Percentiles rank a stretch among this genome's conserved stretches.
These are phyloP conservation scores for Fusarium oligoseptatum DNA, from an alignment of 2,329 filamentous ascomycete species.

Conservation along the genomic window DNA sequence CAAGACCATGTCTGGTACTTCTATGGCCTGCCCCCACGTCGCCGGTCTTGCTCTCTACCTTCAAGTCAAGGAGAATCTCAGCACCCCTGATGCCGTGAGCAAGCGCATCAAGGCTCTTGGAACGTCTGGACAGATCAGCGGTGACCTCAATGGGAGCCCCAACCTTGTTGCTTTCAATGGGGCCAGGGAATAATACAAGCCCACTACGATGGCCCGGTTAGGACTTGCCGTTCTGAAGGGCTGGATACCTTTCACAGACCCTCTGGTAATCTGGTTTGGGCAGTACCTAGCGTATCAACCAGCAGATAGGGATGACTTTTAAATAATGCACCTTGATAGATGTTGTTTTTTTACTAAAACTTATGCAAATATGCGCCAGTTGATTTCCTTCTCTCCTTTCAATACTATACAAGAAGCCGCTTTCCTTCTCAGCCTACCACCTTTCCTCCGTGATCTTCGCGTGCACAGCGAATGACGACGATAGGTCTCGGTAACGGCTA, in stretches of 20 bases:
- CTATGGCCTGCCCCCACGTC: conserved; percentile 66
- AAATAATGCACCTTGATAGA: not conserved
- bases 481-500: not conserved
- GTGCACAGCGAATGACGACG: not conserved
- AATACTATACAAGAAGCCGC: too few species aligned
- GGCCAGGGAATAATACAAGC: not conserved
- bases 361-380: not conserved
- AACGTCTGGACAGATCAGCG: not conserved
- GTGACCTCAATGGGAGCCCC: not conserved
- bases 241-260: not conserved
- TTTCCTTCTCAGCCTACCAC: not conserved
- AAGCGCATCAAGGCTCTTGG: not conserved
- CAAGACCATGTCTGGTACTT: conserved; percentile 61
- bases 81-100: not conserved
- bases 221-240: not conserved
- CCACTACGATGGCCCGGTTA: too few species aligned
- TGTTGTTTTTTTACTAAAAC: not conserved
- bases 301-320: not conserved
- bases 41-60: conserved; percentile 64
- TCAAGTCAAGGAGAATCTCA: not conserved
- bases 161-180: not conserved
- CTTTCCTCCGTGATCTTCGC: not conserved
- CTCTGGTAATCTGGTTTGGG: not conserved
- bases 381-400: too few species aligned
- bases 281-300: not conserved